A percentile compares a stretch with the other conserved stretches of the same genome.
phyloP scores from a whole-genome alignment of 129 eudicot species.

The Chrysanthemum lavandulifolium region DNA sequence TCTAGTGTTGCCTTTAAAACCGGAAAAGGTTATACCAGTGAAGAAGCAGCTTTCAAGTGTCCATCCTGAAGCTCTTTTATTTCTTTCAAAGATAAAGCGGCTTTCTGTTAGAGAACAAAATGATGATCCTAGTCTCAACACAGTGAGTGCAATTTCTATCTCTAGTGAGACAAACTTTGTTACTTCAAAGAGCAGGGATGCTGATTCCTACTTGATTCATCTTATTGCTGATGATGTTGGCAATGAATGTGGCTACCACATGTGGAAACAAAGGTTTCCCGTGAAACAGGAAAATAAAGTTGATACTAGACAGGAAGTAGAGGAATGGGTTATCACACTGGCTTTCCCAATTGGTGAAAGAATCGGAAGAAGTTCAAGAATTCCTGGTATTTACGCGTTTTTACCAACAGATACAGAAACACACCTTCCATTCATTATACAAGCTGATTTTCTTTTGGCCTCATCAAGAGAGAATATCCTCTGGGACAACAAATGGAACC shows the following conservation, averaged over 20 bases:
- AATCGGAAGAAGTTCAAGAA: constrained; percentile 36
- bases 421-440: constrained; percentile 57
- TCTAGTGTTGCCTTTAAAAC: constrained; percentile 46
- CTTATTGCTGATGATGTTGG: constrained; percentile 35
- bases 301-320: constrained; percentile 46
- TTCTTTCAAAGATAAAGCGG: constrained; percentile 53
- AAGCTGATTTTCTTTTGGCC: constrained; percentile 55
- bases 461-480: constrained; percentile 59
- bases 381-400: constrained; percentile 55
- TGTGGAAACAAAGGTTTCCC: constrained; percentile 62
- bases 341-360: constrained; percentile 55
- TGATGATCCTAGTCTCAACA: constrained; percentile 36
- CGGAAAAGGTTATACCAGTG: constrained; percentile 48
- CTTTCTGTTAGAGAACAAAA: constrained; percentile 50
- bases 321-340: constrained; percentile 54
- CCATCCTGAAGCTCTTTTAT: constrained; percentile 54
- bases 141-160: constrained; percentile 50
- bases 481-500: constrained; percentile 55
- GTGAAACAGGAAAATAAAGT: constrained; percentile 39
- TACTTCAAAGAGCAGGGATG: constrained; percentile 40
- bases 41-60: constrained; percentile 50
- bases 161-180: constrained; percentile 42
- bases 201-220: constrained; percentile 47
- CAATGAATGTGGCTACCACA: constrained; percentile 47
- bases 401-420: constrained; percentile 56